Base-by-base conservation (phyloP, 1,284 basidiomycete species). In the Moesziomyces globuligerus region DNA sequence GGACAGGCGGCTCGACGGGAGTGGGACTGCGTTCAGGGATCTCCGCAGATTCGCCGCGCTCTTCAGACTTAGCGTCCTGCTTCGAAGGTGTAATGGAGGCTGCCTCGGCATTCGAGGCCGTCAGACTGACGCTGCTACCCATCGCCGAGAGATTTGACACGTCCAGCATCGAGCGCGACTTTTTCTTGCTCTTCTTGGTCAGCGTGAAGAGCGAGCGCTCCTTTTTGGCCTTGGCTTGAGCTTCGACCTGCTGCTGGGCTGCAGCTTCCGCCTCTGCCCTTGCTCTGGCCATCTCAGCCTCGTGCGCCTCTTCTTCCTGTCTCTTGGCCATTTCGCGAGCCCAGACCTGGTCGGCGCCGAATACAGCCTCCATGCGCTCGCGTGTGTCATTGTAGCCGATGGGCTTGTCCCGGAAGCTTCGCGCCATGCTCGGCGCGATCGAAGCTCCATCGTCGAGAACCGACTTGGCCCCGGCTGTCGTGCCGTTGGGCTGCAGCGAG, bases 341-440 rank as follows among this genome's bases (percentile, higher is more conserved):
- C 72, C 75, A 80, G 20, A 67, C 26, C 6, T 60, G 43, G 40
- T 77, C 73, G 0, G 59, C 47, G 38, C 80, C 79, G 49, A 81
- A 81, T 6, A 75, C 65, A 9, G 76, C 75, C 41, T 70, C 61
- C 80, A 81, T 81, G 11, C 80, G 66, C 48, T 78, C 78, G 4
- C 73, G 54, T 13, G 80, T 81, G 50, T 81, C 80, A 28, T 81
- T 80, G 54, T 57, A 68, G 15, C 76, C 76, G 23, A 78, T 17
- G 7, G 76, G 75, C 43, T 76, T 73, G 36, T 79, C 75, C 11
- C 65, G 40, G 65, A 79, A 78, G 36, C 64, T 53, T n/a, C 48
- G 54, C 3, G 71, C 75, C 11, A 61, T 42, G 40, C 74, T 75
- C 11, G 71, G 69, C 4, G 75, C 71, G 3, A 74, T 37, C 0